Base-by-base conservation (phyloP, 345 rosid species). In the Ricinus communis region DNA sequence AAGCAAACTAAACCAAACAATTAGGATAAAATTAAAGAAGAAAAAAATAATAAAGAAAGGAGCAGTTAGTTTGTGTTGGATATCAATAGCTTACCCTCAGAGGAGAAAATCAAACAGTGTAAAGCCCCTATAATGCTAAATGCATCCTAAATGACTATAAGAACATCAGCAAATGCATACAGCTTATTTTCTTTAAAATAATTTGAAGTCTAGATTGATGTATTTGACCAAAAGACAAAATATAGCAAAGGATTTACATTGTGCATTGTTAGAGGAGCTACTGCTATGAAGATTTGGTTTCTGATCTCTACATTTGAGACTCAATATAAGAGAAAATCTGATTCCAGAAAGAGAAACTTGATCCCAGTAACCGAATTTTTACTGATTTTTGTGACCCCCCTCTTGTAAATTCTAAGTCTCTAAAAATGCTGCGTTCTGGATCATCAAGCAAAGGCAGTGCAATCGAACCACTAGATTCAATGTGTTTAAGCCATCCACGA, bases 401-500 rank as follows among this genome's bases (percentile, higher is more conserved):
- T 83, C 97, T 86, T 1, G 73, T 77, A 68, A 91, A 94, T 81
- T 90, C 97, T 40, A 94, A 43, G 53, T 85, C 87, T 79, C 74
- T 76, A 43, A 71, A 75, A 28, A 83, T 62, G 72, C 81, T 79
- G 16, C 74, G 76, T 75, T 76, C 87, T 13, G 47, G 46, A 27
- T 76, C 85, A 0, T 90, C 91, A 25, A 86, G 80, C 62, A 94
- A 76, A 25, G 97, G 96, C 19, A 94, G 80, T 0, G 79, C 63
- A 46, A 80, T 78, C 7, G 80, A 78, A 16, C 95, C 95, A 58
- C 65, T 69, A 22, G 97, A 85, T 61, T 94, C 98, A 50, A 87
- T 70, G 87, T 78, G 88, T 55, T 79, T 83, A 46, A 94, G 88
- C 97, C 96, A 94, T 40, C 98, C 98, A 0, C 91, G 89, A 40